These are phyloP conservation scores for Phytopythium delawarense DNA, from an alignment of 352 stramenopile species.

Conservation along the genomic window DNA sequence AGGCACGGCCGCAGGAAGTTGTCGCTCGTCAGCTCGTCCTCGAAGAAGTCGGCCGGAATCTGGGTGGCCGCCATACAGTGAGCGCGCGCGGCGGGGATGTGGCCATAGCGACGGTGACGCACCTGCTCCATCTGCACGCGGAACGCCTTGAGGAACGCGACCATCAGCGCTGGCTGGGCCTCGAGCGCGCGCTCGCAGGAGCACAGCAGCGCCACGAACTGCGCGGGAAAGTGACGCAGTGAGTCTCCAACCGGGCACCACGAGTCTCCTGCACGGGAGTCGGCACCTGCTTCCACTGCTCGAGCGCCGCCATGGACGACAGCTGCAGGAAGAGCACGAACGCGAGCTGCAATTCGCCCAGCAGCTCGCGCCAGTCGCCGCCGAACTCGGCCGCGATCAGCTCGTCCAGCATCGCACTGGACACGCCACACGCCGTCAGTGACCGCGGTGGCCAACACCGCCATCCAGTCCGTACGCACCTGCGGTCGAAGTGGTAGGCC, in stretches of 20 bases:
- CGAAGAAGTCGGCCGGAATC: constrained; percentile 70
- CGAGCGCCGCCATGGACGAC: constrained; percentile 89
- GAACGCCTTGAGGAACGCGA: constrained; percentile 54
- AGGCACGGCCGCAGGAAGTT: constrained; percentile 68
- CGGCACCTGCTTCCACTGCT: constrained; percentile 92
- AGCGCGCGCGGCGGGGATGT: neutral
- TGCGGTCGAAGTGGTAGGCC: constrained; percentile 76
- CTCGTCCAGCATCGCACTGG: constrained; percentile 46
- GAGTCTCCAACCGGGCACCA: neutral
- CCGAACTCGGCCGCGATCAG: constrained; percentile 32
- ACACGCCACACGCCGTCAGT: neutral
- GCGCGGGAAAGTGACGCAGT: neutral
- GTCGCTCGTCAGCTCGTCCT: constrained; percentile 48
- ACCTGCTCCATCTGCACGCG: constrained; percentile 58
- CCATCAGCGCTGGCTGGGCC: constrained; percentile 39
- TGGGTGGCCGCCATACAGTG: constrained; percentile 6
- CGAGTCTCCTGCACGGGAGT: neutral
- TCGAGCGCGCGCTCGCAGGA: constrained; percentile 52
- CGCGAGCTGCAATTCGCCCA: constrained; percentile 93
- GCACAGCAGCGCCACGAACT: constrained; percentile 62
- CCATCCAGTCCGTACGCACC: constrained; percentile 21
- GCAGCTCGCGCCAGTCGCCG: constrained; percentile 66
- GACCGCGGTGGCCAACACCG: neutral
- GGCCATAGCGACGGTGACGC: neutral
- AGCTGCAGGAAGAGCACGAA: constrained; percentile 93